These are phyloP conservation scores for Benincasa hispida DNA, from an alignment of 306 rosid species.

Conservation along the genomic window DNA sequence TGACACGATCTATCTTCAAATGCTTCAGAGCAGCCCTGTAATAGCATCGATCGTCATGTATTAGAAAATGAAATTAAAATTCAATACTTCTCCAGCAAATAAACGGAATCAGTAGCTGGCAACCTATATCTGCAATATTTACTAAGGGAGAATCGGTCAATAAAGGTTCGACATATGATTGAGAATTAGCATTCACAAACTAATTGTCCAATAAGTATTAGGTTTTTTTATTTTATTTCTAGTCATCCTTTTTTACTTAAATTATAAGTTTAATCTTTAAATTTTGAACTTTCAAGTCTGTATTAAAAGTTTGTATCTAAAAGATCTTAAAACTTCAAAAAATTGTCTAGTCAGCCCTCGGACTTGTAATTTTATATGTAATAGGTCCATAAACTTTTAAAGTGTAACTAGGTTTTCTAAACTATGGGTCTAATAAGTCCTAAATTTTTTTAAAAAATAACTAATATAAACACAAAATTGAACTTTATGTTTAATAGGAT, in stretches of 20 bases:
- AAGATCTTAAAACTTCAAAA: no score
- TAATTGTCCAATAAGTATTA: not conserved
- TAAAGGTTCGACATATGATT: not conserved
- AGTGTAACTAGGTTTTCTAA: no score
- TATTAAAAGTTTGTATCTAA: no score
- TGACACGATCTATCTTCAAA: constrained; percentile 64
- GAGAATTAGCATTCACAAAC: not conserved
- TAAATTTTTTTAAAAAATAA: no score
- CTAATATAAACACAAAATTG: no score
- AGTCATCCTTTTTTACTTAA: not conserved
- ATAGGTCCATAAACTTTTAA: no score
- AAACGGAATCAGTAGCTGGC: not conserved
- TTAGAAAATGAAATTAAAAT: not conserved
- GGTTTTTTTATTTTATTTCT: not conserved
- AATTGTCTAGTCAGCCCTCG: no score
- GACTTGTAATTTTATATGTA: no score
- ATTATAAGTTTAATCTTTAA: no score
- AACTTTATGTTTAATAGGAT: no score
- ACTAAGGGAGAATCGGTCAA: not conserved
- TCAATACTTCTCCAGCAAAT: not conserved
- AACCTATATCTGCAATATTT: not conserved
- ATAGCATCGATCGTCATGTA: not conserved
- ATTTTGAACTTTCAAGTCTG: no score
- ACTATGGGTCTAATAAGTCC: no score
- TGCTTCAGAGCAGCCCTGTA: constrained; percentile 71